Percentiles rank a stretch among this genome's conserved stretches.
Evolutionary conservation across 2,329 filamentous ascomycete species (phyloP).

Genomic region (Xylariomycetidae sp.): DNA sequence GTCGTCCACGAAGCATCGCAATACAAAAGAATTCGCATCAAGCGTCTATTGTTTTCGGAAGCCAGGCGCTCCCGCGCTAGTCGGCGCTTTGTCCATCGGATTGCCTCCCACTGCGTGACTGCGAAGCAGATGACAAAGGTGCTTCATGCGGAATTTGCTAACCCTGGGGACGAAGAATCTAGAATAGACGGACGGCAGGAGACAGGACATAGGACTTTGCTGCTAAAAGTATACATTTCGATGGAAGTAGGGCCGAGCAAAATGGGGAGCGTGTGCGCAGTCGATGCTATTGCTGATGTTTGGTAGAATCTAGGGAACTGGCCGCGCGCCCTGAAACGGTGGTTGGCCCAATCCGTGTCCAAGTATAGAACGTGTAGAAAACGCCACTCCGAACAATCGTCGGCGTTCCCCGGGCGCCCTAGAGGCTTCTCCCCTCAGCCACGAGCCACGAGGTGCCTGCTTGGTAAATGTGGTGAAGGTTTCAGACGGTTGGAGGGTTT

Average conservation of each 20-base stretch:
- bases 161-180: background rate
- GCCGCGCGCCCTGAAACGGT: background rate
- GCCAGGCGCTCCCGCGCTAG: conserved; percentile 3
- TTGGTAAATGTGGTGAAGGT: conserved; percentile 7
- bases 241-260: background rate
- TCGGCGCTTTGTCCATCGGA: conserved; percentile 17
- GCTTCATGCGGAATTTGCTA: conserved; percentile 2
- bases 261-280: conserved; percentile 1
- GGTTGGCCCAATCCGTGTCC: background rate
- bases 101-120: conserved; percentile 8
- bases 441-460: too few species aligned
- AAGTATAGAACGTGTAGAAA: conserved; percentile 2
- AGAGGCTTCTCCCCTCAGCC: too few species aligned
- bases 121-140: conserved; percentile 15
- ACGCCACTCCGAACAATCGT: too few species aligned
- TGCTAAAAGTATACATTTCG: background rate
- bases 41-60: conserved; percentile 24
- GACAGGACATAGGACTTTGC: too few species aligned
- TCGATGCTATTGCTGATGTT: too few species aligned
- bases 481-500: conserved; percentile 2
- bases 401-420: too few species aligned
- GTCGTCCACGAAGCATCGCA: conserved; percentile 11
- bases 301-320: conserved; percentile 5
- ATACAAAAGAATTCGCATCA: conserved; percentile 14
- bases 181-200: too few species aligned